Base-by-base conservation (phyloP, 305 asterid species). In the Fraxinus angustifolia region DNA sequence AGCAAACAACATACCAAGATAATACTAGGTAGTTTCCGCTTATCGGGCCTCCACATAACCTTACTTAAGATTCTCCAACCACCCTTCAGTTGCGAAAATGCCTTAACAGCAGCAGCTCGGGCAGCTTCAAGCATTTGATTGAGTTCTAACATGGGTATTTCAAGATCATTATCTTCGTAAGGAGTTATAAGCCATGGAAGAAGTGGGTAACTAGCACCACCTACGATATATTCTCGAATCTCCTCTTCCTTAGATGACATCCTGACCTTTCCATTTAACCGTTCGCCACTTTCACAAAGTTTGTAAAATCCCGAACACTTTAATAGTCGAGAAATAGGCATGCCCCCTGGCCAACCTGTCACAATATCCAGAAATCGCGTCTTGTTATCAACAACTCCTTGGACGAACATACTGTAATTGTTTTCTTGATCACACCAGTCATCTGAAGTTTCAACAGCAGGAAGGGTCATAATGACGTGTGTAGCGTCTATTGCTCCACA, bases 41-140 rank as follows among this genome's bases (percentile, higher is more conserved):
- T 91, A 86, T 96, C 98, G 0, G 99, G 99, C 78, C 98, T 83
- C 98, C 99, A 93, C 98, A 96, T 94, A 26, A 96, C 99, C 92
- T 96, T 96, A 86, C 91, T 93, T 12, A 96, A 93, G 77, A 94
- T 96, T 86, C 98, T 92, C 98, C 98, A 94, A 50, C 96, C 91
- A 4, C 99, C 98, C 88, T 96, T 96, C 83, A 96, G 87, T 79
- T 82, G 90, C 0, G 91, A 84, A 82, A 96, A 96, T 0, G 98
- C 97, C 87, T 82, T 87, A n/a, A 82, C 89, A 16, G 94, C 95
- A 21, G 89, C 86, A 14, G 84, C 82, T 76, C 91, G 87, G 6
- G 93, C 92, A 21, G 81, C 84, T 85, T 89, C 97, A 58, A 93
- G 92, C 80, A 56, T 78, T 48, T 16, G 80, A 79, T 91, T 94